A percentile compares a stretch with the other conserved stretches of the same genome.
phyloP scores from a whole-genome alignment of 2,329 filamentous ascomycete species.

The Harringtonia lauricola region DNA sequence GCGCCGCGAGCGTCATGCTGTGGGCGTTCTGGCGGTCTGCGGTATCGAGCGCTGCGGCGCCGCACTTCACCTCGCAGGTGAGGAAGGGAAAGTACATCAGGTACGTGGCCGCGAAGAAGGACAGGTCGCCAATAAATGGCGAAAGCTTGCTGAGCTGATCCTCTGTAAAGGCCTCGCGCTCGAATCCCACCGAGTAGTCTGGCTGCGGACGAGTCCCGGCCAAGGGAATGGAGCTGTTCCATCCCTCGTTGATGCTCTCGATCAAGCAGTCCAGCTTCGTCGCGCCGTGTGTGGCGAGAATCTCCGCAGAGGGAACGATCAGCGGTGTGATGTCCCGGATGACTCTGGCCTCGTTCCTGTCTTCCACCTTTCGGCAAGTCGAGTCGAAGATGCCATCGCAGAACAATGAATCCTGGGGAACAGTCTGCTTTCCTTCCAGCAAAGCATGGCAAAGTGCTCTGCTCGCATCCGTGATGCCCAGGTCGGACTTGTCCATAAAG shows the following conservation, averaged over 20 bases:
- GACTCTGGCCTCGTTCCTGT: slow-evolving; percentile 25
- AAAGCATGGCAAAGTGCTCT: slow-evolving; percentile 25
- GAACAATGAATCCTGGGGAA: no score
- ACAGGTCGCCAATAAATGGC: slow-evolving; percentile 27
- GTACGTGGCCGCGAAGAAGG: slow-evolving; percentile 31
- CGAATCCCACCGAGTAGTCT: slow-evolving; percentile 32
- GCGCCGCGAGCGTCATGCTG: slow-evolving; percentile 27
- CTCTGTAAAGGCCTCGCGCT: slow-evolving; percentile 27
- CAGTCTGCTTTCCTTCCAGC: slow-evolving; percentile 12
- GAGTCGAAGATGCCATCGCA: slow-evolving; percentile 12
- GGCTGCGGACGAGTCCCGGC: slow-evolving; percentile 27
- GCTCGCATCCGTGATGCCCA: no score
- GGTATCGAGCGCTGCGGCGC: slow-evolving; percentile 22
- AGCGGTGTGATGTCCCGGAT: slow-evolving; percentile 25
- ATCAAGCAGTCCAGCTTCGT: slow-evolving; percentile 20
- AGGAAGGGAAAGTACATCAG: slow-evolving; percentile 39
- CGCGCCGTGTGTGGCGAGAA: slow-evolving; percentile 17
- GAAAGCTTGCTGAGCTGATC: slow-evolving; percentile 29
- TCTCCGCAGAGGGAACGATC: slow-evolving; percentile 27
- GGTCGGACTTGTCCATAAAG: no score
- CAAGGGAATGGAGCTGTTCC: slow-evolving; percentile 27
- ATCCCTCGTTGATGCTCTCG: slow-evolving; percentile 30
- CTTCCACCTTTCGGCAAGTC: slow-evolving; percentile 19
- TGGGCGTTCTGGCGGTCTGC: slow-evolving; percentile 29
- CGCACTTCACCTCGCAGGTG: slow-evolving; percentile 35